Base-by-base conservation (phyloP, 257 asterid species). In the Solanum stenotomum region DNA sequence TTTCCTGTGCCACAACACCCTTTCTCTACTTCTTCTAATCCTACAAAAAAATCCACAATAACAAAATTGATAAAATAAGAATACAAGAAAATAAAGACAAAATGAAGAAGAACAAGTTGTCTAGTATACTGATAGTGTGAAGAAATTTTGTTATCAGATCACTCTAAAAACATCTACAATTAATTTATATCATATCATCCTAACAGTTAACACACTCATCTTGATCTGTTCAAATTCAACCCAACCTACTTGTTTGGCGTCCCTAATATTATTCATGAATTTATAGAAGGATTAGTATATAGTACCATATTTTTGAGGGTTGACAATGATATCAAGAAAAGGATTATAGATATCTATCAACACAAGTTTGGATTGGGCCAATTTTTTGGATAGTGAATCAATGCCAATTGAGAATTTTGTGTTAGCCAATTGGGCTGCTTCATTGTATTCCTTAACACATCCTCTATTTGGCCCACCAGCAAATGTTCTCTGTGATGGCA, bases 401-500 rank as follows among this genome's bases (percentile, higher is more conserved):
- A 91, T 83, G 78, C 31, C 82, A 25, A 13, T 46, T 18, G 91
- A 49, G 31, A 93, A 92, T 90, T 91, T 91, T 42, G 65, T 31
- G 82, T 92, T 92, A 22, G 89, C 90, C 49, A 89, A 68, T 40
- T 90, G 86, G 22, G 95, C 93, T 29, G 93, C 93, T 76, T 92
- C 84, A 56, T 94, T 94, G 31, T 86, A 42, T 31, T 84, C 72
- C 18, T 92, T 90, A 34, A 71, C 83, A 74, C 93, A 93, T 59
- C 0, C 42, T 84, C 96, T 91, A 3, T 4, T 1, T 0, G 16
- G 8, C 23, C 94, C 94, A 23, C 96, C 96, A 6, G 82, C 91
- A 3, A 94, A 75, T 10, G 95, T 94, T 88, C 96, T 92, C 68
- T 90, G 93, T 40, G 91, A 86, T 29, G 96, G 96, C 74, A 92